Conservation (phyloP, 768 basidiomycete species). For the Xerocomellus chrysenteron region DNA sequence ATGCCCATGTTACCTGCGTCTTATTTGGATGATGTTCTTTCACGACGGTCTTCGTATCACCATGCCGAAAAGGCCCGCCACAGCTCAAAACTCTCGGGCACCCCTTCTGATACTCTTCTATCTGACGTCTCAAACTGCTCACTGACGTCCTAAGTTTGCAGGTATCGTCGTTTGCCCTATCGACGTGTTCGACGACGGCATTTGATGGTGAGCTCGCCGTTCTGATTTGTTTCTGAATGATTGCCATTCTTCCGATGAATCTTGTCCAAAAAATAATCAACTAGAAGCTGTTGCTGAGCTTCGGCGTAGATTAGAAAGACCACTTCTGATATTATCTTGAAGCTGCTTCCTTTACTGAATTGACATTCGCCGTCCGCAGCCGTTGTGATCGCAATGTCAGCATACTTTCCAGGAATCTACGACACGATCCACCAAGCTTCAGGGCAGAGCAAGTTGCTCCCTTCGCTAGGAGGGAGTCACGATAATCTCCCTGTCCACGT, state of each 20-base stretch:
- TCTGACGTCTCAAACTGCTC: background rate
- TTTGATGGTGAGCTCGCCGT: slow-evolving; percentile 6
- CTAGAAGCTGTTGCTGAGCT: slow-evolving; percentile 91
- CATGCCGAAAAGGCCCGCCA: slow-evolving; percentile 91
- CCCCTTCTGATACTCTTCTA: slow-evolving; percentile 56
- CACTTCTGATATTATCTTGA: slow-evolving; percentile 33
- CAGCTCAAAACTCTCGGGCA: slow-evolving; percentile 83
- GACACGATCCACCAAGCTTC: background rate
- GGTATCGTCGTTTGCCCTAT: background rate
- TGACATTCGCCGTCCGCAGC: background rate
- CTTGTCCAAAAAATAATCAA: slow-evolving; percentile 55
- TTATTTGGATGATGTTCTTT: slow-evolving; percentile 18
- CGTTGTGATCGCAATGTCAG: background rate
- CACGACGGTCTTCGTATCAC: slow-evolving; percentile 92
- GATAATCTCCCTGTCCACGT: background rate
- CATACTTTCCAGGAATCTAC: background rate
- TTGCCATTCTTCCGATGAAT: slow-evolving; percentile 20
- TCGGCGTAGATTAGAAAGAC: slow-evolving; percentile 56
- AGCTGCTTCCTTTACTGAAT: background rate
- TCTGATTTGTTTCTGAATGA: too few relatives aligned
- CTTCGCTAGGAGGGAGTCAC: background rate
- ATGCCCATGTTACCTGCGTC: background rate
- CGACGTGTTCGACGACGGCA: accelerated
- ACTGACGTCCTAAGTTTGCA: background rate
- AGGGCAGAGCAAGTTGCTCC: background rate